Percentiles rank a stretch among this genome's conserved stretches.
These are phyloP conservation scores for Aspergillus olivimuriae DNA, from an alignment of 495 filamentous ascomycete species.

Conservation along the genomic window DNA sequence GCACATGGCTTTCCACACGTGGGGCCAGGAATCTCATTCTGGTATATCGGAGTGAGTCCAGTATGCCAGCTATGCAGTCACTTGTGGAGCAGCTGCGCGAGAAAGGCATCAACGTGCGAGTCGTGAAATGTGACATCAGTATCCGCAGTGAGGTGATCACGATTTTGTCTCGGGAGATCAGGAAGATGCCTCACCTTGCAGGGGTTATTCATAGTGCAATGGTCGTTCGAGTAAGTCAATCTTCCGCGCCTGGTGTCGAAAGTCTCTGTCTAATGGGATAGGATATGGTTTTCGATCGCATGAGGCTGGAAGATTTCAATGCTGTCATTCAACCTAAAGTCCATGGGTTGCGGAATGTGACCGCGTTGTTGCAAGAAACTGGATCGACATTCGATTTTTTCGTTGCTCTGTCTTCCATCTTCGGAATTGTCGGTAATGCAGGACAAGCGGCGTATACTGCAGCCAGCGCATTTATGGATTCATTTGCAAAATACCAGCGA, in stretches of 20 bases:
- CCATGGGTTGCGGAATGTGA: constrained; percentile 49
- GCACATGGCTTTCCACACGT: constrained; percentile 52
- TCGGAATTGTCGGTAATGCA: constrained; percentile 35
- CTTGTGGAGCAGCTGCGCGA: constrained; percentile 24
- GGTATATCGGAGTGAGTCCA: constrained; percentile 26
- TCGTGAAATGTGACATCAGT: constrained; percentile 23
- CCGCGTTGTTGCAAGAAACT: constrained; percentile 36
- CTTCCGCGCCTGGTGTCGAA: not conserved
- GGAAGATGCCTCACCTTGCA: constrained; percentile 20
- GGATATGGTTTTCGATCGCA: constrained; percentile 41
- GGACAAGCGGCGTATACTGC: constrained; percentile 42
- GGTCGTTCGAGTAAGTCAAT: constrained; percentile 27
- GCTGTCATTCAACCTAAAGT: constrained; percentile 39
- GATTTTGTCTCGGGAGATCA: constrained; percentile 9
- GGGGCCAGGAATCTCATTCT: constrained; percentile 55
- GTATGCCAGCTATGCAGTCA: constrained; percentile 12
- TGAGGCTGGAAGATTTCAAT: constrained; percentile 37
- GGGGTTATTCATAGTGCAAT: constrained; percentile 39
- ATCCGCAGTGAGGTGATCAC: constrained; percentile 13
- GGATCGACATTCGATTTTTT: constrained; percentile 43
- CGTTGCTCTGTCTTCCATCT: constrained; percentile 37
- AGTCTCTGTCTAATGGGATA: constrained; percentile 2
- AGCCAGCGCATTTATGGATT: constrained; percentile 34
- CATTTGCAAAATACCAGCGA: constrained; percentile 29
- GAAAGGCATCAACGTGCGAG: constrained; percentile 22